Conservation (phyloP, 2,329 filamentous ascomycete genomes). For the Penicillium brasilianum region DNA sequence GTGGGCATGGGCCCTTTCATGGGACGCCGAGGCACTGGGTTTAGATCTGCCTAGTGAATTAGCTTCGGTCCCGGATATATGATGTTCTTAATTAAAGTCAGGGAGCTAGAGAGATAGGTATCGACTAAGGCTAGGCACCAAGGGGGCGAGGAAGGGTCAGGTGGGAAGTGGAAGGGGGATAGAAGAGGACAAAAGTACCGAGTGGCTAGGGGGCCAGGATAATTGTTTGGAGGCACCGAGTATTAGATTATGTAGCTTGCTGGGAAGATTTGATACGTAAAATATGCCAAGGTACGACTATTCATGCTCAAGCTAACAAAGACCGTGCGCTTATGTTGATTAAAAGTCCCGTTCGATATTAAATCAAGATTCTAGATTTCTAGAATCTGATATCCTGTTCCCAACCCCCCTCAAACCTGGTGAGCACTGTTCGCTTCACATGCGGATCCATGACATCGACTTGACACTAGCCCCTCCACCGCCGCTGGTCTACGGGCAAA, state of each 20-base stretch:
- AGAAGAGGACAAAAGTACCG: slow-evolving; percentile 5
- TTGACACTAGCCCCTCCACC: slow-evolving; percentile 24
- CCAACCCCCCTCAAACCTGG: background rate
- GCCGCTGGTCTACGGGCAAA: slow-evolving; percentile 13
- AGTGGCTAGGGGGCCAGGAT: background rate
- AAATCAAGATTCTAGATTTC: background rate
- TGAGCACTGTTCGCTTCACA: slow-evolving; percentile 32
- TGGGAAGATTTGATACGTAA: background rate
- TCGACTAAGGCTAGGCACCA: background rate
- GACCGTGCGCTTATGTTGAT: background rate
- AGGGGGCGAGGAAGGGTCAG: background rate
- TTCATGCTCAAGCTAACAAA: background rate
- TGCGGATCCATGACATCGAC: slow-evolving; percentile 28
- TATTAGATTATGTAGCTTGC: background rate
- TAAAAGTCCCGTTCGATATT: background rate
- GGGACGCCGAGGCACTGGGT: slow-evolving; percentile 12
- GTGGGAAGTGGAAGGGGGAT: background rate
- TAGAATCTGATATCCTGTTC: background rate
- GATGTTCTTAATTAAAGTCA: background rate
- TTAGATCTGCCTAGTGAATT: slow-evolving; percentile 11
- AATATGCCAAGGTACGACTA: background rate
- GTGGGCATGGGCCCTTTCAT: slow-evolving; percentile 16
- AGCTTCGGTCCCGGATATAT: background rate
- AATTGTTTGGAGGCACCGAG: background rate
- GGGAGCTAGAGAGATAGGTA: background rate